Base-by-base conservation (phyloP, 2,329 filamentous ascomycete genomes). In the Ophiosphaerella herpotricha region DNA sequence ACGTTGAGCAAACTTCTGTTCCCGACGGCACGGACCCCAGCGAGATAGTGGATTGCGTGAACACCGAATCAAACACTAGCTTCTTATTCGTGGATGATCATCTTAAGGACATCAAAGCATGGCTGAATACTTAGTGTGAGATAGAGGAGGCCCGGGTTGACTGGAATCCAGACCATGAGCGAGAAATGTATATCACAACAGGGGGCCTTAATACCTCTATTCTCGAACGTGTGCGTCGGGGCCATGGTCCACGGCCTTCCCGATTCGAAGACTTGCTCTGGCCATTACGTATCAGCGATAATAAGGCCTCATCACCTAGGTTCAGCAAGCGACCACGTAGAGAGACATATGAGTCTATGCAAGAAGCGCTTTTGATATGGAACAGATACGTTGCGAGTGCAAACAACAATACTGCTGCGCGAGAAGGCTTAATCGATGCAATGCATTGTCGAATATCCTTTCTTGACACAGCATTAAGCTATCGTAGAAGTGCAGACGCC, bases 191-290 rank as follows among this genome's bases (percentile, higher is more conserved):
- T 33, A 43, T 5, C 13, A 39, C 23, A 12, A 29, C 24, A 36
- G 34, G 37, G 26, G 44, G 38, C n/a, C 39, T 60, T 23, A 38
- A 63, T 40, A 59, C 44, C n/a, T 32, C 35, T 5, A 26, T 60
- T 11, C 46, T 65, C 16, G 21, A 54, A 7, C 54, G 53, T 6
- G 64, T 65, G 40, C 41, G 39, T 7, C 14, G 42, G 18, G 60
- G 58, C 2, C n/a, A 45, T 3, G 57, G 55, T 7, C 50, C 57
- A 13, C 54, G 51, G 14, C 42, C 54, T n/a, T 31, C 14, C 7
- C 14, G 43, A 5, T 46, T 44, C 14, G 57, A 61, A 35, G 64
- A 68, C 31, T 26, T 69, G 6, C 38, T 69, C 11, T 57, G 44
- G 9, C 50, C 54, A 4, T 34, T 67, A 35, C 43, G 48, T 18